Conservation (phyloP, 176 grass and related monocot species). For the Carex pumila region DNA sequence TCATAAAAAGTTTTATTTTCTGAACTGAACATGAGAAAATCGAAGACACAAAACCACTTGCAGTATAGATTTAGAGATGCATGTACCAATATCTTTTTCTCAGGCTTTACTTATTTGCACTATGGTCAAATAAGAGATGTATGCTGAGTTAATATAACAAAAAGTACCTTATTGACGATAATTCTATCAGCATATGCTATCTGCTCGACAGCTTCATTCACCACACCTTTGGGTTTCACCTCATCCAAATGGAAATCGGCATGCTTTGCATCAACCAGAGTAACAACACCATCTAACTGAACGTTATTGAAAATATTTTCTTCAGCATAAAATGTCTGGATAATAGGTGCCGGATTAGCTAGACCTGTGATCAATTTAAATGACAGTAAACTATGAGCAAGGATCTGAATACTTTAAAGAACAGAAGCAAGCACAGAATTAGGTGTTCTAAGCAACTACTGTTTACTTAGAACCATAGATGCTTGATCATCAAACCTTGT, state of each 20-base stretch:
- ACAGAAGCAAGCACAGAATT: not conserved
- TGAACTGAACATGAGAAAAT: not conserved
- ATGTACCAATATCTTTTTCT: not conserved
- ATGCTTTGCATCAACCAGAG: slow-evolving; percentile 96
- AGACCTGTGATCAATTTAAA: slow-evolving; percentile 42
- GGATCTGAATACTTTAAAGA: not conserved
- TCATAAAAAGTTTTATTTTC: not conserved
- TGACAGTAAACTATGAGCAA: not conserved
- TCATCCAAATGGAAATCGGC: slow-evolving; percentile 77
- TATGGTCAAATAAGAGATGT: not conserved
- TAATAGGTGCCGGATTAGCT: slow-evolving; percentile 93
- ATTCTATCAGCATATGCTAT: slow-evolving; percentile 98
- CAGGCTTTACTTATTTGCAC: not conserved
- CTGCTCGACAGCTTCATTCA: slow-evolving; percentile 93
- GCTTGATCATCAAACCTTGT: not conserved
- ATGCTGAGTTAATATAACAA: not conserved
- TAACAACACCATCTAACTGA: slow-evolving; percentile 93
- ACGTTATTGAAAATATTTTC: slow-evolving; percentile 91
- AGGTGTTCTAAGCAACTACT: not conserved
- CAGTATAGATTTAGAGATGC: not conserved
- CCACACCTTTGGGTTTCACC: slow-evolving; percentile 86
- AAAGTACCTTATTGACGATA: slow-evolving; percentile 90
- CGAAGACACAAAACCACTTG: not conserved
- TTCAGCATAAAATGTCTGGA: slow-evolving; percentile 96
- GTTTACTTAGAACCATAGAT: not conserved